A percentile compares a stretch with the other conserved stretches of the same genome.
Conservation (phyloP, 139 green algal genomes). For the Eudorina sp. region DNA sequence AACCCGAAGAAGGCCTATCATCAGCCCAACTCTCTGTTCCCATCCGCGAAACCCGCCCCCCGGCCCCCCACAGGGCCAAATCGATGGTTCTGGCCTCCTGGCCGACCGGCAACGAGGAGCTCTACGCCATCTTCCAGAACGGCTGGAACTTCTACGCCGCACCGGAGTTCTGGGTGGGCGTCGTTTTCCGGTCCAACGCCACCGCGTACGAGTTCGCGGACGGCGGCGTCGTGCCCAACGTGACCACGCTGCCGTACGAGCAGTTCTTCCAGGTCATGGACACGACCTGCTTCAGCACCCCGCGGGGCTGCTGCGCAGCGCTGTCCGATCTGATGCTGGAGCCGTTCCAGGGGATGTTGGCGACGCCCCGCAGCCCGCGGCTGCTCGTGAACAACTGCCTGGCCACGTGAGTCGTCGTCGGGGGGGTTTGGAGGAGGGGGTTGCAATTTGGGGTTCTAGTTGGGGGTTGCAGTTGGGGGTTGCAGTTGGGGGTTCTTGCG, state of each 20-base stretch:
- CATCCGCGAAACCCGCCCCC: too few species aligned
- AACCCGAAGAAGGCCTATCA: too few species aligned
- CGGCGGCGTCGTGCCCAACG: not conserved
- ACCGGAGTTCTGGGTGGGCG: conserved; percentile 40
- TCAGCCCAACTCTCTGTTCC: too few species aligned
- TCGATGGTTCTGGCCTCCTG: conserved; percentile 40
- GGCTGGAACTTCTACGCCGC: not conserved
- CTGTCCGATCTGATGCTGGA: conserved; percentile 10
- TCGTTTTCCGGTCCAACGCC: not conserved
- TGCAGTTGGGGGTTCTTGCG: too few species aligned
- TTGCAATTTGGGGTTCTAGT: too few species aligned
- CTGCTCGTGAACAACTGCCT: conserved; percentile 30
- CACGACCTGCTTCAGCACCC: not conserved
- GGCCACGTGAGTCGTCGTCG: not conserved
- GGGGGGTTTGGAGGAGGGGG: too few species aligned
- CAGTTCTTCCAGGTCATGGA: not conserved
- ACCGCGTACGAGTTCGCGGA: conserved; percentile 16
- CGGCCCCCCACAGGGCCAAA: too few species aligned
- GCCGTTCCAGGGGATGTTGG: not conserved
- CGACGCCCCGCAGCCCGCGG: not conserved
- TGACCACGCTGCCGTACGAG: not conserved
- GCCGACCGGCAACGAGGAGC: conserved; percentile 20
- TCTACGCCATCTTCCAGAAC: conserved; percentile 4
- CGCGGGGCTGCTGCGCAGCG: conserved; percentile 29
- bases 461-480: too few species aligned